These are phyloP conservation scores for Millerago galiae DNA, from an alignment of 805 yeast species.

Conservation along the genomic window DNA sequence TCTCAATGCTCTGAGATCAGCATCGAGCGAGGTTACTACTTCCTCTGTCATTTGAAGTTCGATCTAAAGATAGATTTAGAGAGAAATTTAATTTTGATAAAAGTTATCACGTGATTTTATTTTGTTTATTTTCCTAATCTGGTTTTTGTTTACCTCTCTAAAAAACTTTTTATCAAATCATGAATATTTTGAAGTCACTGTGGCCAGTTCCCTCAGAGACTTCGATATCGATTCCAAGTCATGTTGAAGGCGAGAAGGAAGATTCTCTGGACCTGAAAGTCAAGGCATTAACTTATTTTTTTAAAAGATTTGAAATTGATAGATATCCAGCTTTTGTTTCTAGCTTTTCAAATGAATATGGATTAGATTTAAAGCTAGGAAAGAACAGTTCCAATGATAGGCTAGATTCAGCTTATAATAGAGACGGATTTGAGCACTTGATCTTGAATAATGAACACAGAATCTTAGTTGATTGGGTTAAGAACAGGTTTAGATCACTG, in stretches of 20 bases:
- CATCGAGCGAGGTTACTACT: constrained; percentile 53
- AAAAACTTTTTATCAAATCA: background rate
- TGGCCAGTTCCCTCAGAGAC: constrained; percentile 29
- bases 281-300: constrained; percentile 52
- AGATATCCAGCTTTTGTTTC: constrained; percentile 37
- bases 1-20: constrained; percentile 49
- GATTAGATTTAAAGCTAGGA: constrained; percentile 3
- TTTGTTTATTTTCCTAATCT: background rate
- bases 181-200: constrained; percentile 22
- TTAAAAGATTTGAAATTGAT: constrained; percentile 42
- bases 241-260: constrained; percentile 38
- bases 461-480: constrained; percentile 57
- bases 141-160: background rate
- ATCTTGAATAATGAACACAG: constrained; percentile 55
- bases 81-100: no score
- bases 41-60: background rate
- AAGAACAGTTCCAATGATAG: constrained; percentile 23
- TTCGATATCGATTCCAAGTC: constrained; percentile 43
- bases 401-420: constrained; percentile 52
- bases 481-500: constrained; percentile 58
- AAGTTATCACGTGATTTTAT: background rate
- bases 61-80: no score
- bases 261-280: constrained; percentile 60
- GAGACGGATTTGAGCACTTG: constrained; percentile 33
- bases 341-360: constrained; percentile 23